Evolutionary conservation across 345 rosid genomes (phyloP).

Genomic region (Gossypium mustelinum): DNA sequence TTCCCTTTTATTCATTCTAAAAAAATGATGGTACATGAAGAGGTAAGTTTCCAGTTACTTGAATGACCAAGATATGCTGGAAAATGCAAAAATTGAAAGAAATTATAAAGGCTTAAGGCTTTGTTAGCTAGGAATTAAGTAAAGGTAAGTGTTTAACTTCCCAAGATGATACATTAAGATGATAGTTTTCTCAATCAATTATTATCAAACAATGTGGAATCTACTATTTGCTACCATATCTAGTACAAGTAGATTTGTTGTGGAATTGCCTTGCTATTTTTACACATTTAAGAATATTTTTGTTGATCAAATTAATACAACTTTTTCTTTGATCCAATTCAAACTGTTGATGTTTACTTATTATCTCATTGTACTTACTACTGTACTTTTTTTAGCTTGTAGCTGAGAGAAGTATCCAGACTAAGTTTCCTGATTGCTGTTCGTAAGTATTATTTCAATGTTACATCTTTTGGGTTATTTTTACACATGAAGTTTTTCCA

Average conservation of each 20-base stretch:
- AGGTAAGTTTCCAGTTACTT: neutral
- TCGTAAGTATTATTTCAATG: constrained; percentile 51
- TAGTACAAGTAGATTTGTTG: neutral
- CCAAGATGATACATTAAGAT: neutral
- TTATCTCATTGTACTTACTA: constrained; percentile 20
- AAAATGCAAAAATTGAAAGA: neutral
- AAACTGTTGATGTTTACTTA: neutral
- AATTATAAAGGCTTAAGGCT: neutral
- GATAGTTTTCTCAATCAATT: neutral
- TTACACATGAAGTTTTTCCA: constrained; percentile 11
- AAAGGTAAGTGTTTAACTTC: neutral
- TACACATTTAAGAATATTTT: neutral
- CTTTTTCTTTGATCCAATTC: constrained; percentile 3
- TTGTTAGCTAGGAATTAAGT: neutral
- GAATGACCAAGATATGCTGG: neutral
- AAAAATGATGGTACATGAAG: neutral
- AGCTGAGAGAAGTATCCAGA: constrained; percentile 57
- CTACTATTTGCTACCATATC: neutral
- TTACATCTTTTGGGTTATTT: constrained; percentile 15
- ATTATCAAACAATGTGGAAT: neutral
- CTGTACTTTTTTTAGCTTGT: constrained; percentile 46
- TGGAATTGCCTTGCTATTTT: neutral
- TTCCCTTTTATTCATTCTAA: neutral
- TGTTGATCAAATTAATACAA: neutral
- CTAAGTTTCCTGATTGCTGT: constrained; percentile 62